Percentiles rank a stretch among this genome's conserved stretches.
These are phyloP conservation scores for Amanita muscaria DNA, from an alignment of 768 basidiomycete species.

Conservation along the genomic window DNA sequence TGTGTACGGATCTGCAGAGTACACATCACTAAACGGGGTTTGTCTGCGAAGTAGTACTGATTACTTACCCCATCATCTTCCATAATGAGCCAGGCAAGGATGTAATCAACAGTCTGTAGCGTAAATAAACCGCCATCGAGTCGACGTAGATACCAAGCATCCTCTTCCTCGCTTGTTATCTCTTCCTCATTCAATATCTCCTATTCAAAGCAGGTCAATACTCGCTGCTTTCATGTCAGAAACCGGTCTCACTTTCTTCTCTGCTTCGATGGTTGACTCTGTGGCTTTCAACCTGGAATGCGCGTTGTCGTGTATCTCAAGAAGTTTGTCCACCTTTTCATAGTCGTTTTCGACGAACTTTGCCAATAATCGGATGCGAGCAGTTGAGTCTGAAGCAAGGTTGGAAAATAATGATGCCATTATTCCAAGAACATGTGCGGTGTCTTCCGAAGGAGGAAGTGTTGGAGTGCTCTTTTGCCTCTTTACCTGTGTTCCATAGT, in stretches of 20 bases:
- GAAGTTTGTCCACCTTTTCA: conserved; percentile 88
- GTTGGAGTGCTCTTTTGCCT: conserved; percentile 48
- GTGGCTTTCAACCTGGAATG: conserved; percentile 47
- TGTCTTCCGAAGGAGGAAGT: conserved; percentile 66
- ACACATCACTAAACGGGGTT: background rate
- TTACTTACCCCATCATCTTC: conserved; percentile 90
- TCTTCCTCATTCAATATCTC: conserved; percentile 49
- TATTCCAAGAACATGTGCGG: conserved; percentile 81
- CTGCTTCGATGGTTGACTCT: conserved; percentile 60
- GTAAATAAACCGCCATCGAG: conserved; percentile 84
- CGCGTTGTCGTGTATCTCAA: conserved; percentile 78
- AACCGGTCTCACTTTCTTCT: conserved; percentile 47
- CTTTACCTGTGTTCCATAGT: conserved; percentile 38
- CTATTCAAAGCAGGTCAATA: conserved; percentile 22
- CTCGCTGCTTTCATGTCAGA: background rate
- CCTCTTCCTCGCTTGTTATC: conserved; percentile 51
- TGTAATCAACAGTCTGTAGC: conserved; percentile 87
- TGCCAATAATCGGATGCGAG: conserved; percentile 71
- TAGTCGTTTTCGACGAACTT: conserved; percentile 94
- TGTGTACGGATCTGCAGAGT: conserved; percentile 64
- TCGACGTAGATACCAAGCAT: conserved; percentile 76
- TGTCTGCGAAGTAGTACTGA: background rate
- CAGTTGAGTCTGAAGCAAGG: conserved; percentile 74
- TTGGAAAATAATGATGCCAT: conserved; percentile 83
- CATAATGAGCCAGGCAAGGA: conserved; percentile 92